These are phyloP conservation scores for Saccharomyces hybrid DNA, from an alignment of 1,139 yeast genomes.

Conservation along the genomic window DNA sequence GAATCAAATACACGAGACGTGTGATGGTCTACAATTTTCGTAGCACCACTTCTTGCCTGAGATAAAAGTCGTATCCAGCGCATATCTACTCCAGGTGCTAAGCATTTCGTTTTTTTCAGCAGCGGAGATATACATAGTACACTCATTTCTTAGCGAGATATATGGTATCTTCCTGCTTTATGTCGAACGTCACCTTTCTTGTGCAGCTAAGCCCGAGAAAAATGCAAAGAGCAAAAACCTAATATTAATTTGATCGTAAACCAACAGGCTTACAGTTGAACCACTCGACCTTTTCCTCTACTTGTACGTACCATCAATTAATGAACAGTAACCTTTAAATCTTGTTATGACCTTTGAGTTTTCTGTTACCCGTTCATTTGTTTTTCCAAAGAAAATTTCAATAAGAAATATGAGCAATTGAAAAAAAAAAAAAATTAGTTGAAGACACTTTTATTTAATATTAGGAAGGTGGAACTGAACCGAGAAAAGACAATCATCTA, in stretches of 20 bases:
- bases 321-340: too few relatives aligned
- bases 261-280: too few relatives aligned
- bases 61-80: background rate
- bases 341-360: too few relatives aligned
- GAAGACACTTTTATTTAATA: background rate
- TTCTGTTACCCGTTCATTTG: background rate
- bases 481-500: background rate
- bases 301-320: too few relatives aligned
- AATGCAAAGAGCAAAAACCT: too few relatives aligned
- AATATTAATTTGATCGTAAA: too few relatives aligned
- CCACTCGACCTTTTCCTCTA: too few relatives aligned
- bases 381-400: background rate
- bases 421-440: background rate
- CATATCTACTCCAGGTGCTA: background rate
- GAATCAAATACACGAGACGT: background rate
- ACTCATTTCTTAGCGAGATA: background rate
- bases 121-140: background rate
- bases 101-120: background rate
- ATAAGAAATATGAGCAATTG: background rate
- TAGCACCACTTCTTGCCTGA: background rate
- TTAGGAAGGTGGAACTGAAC: background rate
- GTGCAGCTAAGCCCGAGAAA: too few relatives aligned
- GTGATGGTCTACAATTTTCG: background rate
- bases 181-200: background rate
- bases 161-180: background rate